Percentiles rank a stretch among this genome's conserved stretches.
Evolutionary conservation across 768 basidiomycete genomes (phyloP).

Genomic region (Mycena pura): DNA sequence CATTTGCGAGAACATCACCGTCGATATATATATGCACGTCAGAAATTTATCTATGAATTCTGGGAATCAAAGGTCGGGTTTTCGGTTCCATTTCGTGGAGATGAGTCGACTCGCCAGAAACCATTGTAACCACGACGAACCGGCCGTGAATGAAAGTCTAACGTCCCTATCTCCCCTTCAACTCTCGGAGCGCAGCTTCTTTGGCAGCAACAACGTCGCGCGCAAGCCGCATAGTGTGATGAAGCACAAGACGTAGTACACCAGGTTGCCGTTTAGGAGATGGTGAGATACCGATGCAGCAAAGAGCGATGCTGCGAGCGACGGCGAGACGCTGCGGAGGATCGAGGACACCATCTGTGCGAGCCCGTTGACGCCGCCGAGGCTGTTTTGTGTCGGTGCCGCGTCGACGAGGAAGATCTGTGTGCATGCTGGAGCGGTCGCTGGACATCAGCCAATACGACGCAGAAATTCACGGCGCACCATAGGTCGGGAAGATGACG

Average conservation of each 20-base stretch:
- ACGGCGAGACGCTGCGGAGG: constrained; percentile 30
- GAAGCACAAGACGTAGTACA: constrained; percentile 24
- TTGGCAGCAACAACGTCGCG: constrained; percentile 5
- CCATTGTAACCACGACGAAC: no score
- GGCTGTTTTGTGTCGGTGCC: constrained; percentile 18
- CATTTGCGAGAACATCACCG: no score
- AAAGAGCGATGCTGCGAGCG: constrained; percentile 32
- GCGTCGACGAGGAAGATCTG: constrained; percentile 28
- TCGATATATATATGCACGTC: no score
- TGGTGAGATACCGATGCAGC: constrained; percentile 33
- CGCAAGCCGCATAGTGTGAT: constrained; percentile 8
- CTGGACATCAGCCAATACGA: no score
- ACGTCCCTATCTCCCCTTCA: no score
- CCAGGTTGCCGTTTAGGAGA: constrained; percentile 30
- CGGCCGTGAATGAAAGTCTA: no score
- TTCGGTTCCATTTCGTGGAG: no score
- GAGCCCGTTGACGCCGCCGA: constrained; percentile 35
- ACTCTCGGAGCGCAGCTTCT: constrained; percentile 6
- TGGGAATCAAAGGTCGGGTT: no score
- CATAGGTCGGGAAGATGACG: constrained; percentile 2
- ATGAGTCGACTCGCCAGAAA: no score
- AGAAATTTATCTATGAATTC: no score
- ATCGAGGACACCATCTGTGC: constrained; percentile 30
- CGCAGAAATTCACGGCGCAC: no score
- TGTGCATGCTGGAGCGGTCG: constrained; percentile 17